Evolutionary conservation across 2,329 filamentous ascomycete species (phyloP).

Genomic region (Emergomyces orientalis): DNA sequence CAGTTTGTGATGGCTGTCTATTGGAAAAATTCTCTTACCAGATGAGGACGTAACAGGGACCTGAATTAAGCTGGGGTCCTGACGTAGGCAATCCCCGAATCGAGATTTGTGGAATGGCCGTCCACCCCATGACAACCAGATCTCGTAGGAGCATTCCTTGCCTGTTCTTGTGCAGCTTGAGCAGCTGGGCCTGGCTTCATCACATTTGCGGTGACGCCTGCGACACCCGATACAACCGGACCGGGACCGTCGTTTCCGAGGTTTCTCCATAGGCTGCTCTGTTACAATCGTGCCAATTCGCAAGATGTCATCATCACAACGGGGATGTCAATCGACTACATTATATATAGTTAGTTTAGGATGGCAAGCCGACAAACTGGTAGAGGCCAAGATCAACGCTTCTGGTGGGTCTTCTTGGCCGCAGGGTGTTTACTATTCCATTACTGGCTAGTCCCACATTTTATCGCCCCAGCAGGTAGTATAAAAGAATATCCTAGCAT

Average conservation of each 20-base stretch:
- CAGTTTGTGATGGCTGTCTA: not conserved
- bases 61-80: slow-evolving; percentile 13
- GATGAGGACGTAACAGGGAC: slow-evolving; percentile 10
- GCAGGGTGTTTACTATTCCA: not conserved
- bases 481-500: too few species aligned
- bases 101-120: slow-evolving; percentile 16
- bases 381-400: not conserved
- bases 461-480: too few species aligned
- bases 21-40: slow-evolving; percentile 4
- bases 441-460: not conserved
- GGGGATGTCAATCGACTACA: not conserved
- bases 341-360: not conserved
- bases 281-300: not conserved
- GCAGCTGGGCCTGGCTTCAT: slow-evolving; percentile 14
- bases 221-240: slow-evolving; percentile 17
- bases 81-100: slow-evolving; percentile 16
- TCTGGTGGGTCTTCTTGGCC: not conserved
- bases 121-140: slow-evolving; percentile 16
- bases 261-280: not conserved
- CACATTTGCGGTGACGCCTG: slow-evolving; percentile 17
- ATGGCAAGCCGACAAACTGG: not conserved
- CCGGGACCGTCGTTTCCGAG: slow-evolving; percentile 14
- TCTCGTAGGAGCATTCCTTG: slow-evolving; percentile 12
- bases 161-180: slow-evolving; percentile 12
- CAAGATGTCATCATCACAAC: not conserved